A percentile compares a stretch with the other conserved stretches of the same genome.
phyloP scores from a whole-genome alignment of 208 protist genomes.

The Hexamita inflata region DNA sequence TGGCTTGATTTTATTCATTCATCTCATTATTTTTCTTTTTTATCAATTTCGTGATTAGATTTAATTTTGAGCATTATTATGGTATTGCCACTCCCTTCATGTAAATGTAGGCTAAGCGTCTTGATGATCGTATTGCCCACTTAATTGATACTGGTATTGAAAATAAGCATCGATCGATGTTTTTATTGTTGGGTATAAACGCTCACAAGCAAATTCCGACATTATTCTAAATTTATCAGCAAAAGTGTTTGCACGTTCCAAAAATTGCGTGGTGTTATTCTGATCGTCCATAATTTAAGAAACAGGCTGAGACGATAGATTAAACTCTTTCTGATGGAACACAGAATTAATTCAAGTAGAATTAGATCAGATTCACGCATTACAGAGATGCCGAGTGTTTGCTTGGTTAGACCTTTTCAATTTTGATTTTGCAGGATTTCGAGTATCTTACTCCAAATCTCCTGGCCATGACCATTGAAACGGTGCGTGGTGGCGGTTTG shows the following conservation, averaged over 20 bases:
- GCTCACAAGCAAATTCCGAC: conserved; percentile 44
- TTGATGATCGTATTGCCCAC: conserved; percentile 77
- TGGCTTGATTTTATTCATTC: too few relatives aligned
- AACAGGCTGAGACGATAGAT: conserved; percentile 19
- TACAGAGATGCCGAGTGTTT: conserved; percentile 95
- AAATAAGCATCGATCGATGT: conserved; percentile 73
- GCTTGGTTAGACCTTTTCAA: conserved; percentile 95
- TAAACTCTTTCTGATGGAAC: conserved; percentile 53
- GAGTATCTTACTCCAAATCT: conserved; percentile 96
- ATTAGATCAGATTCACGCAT: conserved; percentile 85
- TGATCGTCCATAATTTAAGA: conserved; percentile 84
- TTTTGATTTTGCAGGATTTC: conserved; percentile 91
- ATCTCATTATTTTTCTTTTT: too few relatives aligned
- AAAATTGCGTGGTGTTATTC: conserved; percentile 99
- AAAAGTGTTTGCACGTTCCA: conserved; percentile 85
- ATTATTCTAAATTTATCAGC: background rate
- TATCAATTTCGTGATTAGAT: too few relatives aligned
- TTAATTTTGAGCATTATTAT: too few relatives aligned
- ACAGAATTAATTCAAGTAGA: conserved; percentile 81
- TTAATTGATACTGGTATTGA: conserved; percentile 87
- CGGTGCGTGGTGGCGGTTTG: conserved; percentile 94
- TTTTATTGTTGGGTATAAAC: conserved; percentile 90
- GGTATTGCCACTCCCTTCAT: too few relatives aligned
- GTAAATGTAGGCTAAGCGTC: too few relatives aligned
- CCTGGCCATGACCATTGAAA: conserved; percentile 94